These are phyloP conservation scores for Streptanthus diversifolius DNA, from an alignment of 345 rosid species.

Conservation along the genomic window DNA sequence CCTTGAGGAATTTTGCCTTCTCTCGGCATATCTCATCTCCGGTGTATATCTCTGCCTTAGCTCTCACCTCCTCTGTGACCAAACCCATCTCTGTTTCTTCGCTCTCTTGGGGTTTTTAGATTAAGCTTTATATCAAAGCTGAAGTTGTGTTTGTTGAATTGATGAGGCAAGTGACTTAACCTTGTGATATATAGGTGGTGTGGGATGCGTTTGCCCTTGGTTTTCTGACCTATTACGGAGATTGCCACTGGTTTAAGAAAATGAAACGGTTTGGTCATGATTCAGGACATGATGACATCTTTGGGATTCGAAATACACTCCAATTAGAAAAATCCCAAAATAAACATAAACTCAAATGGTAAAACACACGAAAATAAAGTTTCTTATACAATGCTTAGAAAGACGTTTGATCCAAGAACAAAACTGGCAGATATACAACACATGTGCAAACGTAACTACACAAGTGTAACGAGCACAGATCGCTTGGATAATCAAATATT, in stretches of 20 bases:
- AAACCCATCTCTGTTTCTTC: conserved; percentile 43
- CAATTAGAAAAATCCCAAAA: too few species aligned
- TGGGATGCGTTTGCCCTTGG: conserved; percentile 1
- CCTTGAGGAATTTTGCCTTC: conserved; percentile 63
- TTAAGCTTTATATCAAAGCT: neutral
- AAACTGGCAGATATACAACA: too few species aligned
- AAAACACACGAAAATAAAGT: too few species aligned
- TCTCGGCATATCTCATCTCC: conserved; percentile 72
- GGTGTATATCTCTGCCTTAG: conserved; percentile 68
- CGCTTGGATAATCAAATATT: too few species aligned
- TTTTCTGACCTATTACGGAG: neutral
- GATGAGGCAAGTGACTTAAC: conserved; percentile 4
- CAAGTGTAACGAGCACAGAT: too few species aligned
- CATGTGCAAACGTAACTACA: too few species aligned
- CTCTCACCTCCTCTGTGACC: conserved; percentile 66
- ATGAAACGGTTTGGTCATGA: neutral
- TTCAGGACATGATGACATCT: neutral
- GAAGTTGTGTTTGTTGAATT: conserved; percentile 18
- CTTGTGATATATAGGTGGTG: conserved; percentile 19
- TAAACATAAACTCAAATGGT: too few species aligned
- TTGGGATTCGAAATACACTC: too few species aligned
- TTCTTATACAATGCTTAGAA: too few species aligned
- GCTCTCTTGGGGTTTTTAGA: neutral
- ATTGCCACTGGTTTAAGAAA: conserved; percentile 7
- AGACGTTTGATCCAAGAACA: too few species aligned